Evolutionary conservation across 257 asterid genomes (phyloP), one percentile per base, ranked within the genome.

Genomic region (Solanum clarkiae): DNA sequence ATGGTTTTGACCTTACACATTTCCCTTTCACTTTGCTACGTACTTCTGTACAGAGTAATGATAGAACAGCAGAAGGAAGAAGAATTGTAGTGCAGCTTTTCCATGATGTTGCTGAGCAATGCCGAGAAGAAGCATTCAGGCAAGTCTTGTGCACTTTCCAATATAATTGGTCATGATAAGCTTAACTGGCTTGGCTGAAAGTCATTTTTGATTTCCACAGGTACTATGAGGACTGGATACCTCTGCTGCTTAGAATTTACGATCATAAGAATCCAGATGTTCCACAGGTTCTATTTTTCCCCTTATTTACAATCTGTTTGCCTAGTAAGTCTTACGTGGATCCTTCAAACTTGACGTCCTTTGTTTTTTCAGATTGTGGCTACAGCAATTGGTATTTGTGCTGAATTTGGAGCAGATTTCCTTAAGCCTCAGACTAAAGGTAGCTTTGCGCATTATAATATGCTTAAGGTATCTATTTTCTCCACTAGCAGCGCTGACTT

Each of bases 111-210:
- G 84, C 85, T 42, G 85, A 82, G 85, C 71, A 17, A 59, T 82
- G 85, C 74, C 24, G 60, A 82, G 85, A 82, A 82, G 77, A 82
- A n/a, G 57, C 57, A 14, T 82, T 82, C 85, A 62, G 60, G 72
- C 77, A 77, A 6, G 82, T 15, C 63, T 77, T 49, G 20, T 40
- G 47, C 18, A 22, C 16, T 71, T 26, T 51, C 51, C 82, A 24
- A 12, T 16, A 16, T 51, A 51, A 26, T 15, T 53, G 29, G 22
- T 77, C 17, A 53, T 24, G 24, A 13, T 75, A 51, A 77, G 16
- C 26, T 4, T 24, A 15, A 16, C 22, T 49, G 1, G 75, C 13
- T 32, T 55, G 15, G 7, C 81, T 75, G 60, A 75, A 49, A 14
- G 54, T 75, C 81, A 24, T 14, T 75, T 75, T 75, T 26, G 24